Evolutionary conservation across 2,329 filamentous ascomycete genomes (phyloP).

Genomic region (Zymoseptoria passerinii): DNA sequence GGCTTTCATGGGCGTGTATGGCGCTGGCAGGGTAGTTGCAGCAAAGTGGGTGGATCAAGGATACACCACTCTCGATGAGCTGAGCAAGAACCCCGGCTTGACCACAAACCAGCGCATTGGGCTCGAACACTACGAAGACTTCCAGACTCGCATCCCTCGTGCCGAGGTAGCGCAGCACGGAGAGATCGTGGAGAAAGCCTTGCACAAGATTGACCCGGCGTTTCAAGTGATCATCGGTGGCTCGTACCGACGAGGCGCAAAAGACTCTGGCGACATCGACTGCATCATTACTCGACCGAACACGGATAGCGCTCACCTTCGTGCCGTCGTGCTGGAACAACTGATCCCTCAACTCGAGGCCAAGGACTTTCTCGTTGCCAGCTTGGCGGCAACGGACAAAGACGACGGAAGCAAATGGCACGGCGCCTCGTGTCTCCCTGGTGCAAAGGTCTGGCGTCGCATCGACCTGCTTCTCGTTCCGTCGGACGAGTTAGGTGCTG

Average conservation of each 20-base stretch:
- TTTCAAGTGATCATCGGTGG: constrained; percentile 71
- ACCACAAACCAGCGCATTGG: constrained; percentile 65
- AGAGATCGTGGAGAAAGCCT: constrained; percentile 51
- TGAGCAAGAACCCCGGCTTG: constrained; percentile 54
- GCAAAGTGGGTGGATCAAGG: constrained; percentile 70
- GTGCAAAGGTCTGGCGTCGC: constrained; percentile 59
- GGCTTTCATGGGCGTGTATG: constrained; percentile 67
- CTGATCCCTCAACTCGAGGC: constrained; percentile 56
- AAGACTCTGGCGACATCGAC: constrained; percentile 73
- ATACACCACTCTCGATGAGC: constrained; percentile 63
- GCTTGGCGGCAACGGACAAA: constrained; percentile 50
- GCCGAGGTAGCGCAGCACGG: constrained; percentile 65
- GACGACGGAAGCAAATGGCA: constrained; percentile 73
- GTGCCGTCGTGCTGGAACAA: constrained; percentile 51
- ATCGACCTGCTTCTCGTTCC: constrained; percentile 83
- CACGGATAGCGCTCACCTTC: constrained; percentile 51
- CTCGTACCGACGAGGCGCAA: constrained; percentile 73
- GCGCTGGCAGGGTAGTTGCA: constrained; percentile 61
- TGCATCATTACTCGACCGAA: constrained; percentile 66
- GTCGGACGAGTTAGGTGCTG: constrained; percentile 68
- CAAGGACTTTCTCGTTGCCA: constrained; percentile 59
- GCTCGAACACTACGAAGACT: constrained; percentile 70
- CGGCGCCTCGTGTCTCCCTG: constrained; percentile 67
- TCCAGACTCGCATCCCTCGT: constrained; percentile 70
- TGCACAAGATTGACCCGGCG: constrained; percentile 51